Base-by-base conservation (phyloP, 495 filamentous ascomycete genomes). In the Aspergillus taichungensis region DNA sequence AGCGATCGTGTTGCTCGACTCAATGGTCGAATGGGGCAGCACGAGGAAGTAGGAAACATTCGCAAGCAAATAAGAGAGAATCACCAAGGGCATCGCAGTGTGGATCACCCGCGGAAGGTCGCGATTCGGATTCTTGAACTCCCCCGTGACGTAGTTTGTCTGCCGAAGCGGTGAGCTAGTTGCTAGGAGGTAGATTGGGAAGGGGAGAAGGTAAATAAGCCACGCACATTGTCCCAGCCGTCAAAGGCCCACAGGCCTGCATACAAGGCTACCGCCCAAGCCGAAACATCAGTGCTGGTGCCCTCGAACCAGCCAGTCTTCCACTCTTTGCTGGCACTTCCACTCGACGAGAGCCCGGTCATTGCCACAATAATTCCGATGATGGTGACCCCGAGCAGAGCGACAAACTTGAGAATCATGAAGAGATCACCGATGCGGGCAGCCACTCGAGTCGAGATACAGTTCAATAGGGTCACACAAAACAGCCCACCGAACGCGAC, bases 211-310 rank as follows among this genome's bases (percentile, higher is more conserved):
- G 33, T 13, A 24, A n/a, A 44, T 6, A 34, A 45, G 30, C 29
- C 28, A 72, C 85, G 69, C 65, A 92, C 90, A 63, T 98, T 98
- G 59, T 98, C 92, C 92, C 92, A 98, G 13, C 92, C 92, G 57
- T 98, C 92, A 66, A 91, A 98, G 3, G 92, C 92, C 92, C 92
- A 98, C 2, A 98, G 72, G 8, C 92, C 92, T 24, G 88, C 91
- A 63, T 98, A 98, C 46, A 98, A 62, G 4, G 92, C 92, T 41
- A 97, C 85, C 11, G 89, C 89, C 82, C 87, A 94, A 50, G 79
- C 80, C 11, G 83, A 87, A 11, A 82, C 74, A 59, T 87, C 80
- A n/a, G 77, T 75, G 52, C 71, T 85, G 8, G 89, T 95, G 33
- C 82, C 85, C 46, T 89, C 81, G 56, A 97, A 96, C 92, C 94